Conservation (phyloP, 495 filamentous ascomycete genomes). For the Neurospora sublineolata region DNA sequence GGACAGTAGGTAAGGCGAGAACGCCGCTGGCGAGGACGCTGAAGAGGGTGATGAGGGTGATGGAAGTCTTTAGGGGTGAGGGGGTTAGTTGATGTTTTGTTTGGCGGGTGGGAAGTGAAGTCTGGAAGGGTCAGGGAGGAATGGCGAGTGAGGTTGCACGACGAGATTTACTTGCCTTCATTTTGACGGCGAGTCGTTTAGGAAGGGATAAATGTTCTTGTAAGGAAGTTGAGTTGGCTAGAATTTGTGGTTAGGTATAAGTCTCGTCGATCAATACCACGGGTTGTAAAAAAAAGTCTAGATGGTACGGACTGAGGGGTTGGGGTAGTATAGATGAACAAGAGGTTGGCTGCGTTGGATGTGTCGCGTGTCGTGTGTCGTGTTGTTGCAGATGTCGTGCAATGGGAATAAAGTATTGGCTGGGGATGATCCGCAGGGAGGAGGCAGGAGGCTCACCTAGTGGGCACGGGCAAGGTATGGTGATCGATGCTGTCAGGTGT, state of each 20-base stretch:
- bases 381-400: neutral
- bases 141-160: neutral
- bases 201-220: neutral
- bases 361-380: neutral
- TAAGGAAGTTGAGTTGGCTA: neutral
- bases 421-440: neutral
- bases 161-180: neutral
- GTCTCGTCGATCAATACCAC: neutral
- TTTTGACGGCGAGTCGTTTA: neutral
- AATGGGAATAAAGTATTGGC: neutral
- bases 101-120: neutral
- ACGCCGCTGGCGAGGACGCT: neutral
- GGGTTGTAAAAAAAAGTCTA: neutral
- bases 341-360: neutral
- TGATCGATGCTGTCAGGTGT: neutral
- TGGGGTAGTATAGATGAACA: neutral
- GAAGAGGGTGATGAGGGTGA: neutral
- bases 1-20: neutral
- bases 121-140: neutral
- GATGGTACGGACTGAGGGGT: neutral
- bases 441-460: neutral
- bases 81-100: slow-evolving; percentile 1
- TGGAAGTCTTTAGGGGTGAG: neutral
- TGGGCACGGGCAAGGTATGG: neutral
- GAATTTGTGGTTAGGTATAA: neutral